These are phyloP conservation scores for Nicotiana otophora DNA, from an alignment of 257 asterid genomes.

Conservation along the genomic window DNA sequence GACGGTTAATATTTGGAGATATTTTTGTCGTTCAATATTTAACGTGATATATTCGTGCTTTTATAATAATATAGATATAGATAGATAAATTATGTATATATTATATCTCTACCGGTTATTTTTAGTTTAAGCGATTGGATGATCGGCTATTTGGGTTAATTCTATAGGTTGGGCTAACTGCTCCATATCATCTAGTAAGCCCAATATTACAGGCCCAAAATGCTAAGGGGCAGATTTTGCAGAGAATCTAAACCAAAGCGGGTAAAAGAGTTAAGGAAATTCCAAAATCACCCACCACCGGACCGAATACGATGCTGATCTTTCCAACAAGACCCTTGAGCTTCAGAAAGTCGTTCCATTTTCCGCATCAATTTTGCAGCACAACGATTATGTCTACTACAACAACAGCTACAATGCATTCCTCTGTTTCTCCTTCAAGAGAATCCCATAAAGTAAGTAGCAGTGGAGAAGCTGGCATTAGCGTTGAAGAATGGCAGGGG, in stretches of 20 bases:
- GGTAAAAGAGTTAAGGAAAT: not conserved
- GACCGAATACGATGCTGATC: not conserved
- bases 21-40: too few relatives aligned
- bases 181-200: not conserved
- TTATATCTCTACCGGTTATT: too few relatives aligned
- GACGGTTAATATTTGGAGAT: too few relatives aligned
- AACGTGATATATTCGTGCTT: too few relatives aligned
- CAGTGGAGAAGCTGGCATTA: slow-evolving; percentile 26
- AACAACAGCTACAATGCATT: not conserved
- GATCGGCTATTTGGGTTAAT: too few relatives aligned
- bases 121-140: too few relatives aligned
- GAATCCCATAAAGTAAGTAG: slow-evolving; percentile 16
- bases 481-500: slow-evolving; percentile 84
- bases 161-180: too few relatives aligned
- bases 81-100: too few relatives aligned
- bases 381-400: slow-evolving; percentile 11
- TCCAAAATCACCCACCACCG: not conserved
- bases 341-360: slow-evolving; percentile 20
- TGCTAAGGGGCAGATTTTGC: not conserved
- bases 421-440: slow-evolving; percentile 11
- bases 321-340: slow-evolving; percentile 14
- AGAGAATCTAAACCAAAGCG: not conserved
- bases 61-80: too few relatives aligned
- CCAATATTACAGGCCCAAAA: not conserved
- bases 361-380: slow-evolving; percentile 14